Percentiles rank a stretch among this genome's conserved stretches.
Evolutionary conservation across 805 yeast genomes (phyloP).

Genomic region (Wickerhamomyces chambardii): DNA sequence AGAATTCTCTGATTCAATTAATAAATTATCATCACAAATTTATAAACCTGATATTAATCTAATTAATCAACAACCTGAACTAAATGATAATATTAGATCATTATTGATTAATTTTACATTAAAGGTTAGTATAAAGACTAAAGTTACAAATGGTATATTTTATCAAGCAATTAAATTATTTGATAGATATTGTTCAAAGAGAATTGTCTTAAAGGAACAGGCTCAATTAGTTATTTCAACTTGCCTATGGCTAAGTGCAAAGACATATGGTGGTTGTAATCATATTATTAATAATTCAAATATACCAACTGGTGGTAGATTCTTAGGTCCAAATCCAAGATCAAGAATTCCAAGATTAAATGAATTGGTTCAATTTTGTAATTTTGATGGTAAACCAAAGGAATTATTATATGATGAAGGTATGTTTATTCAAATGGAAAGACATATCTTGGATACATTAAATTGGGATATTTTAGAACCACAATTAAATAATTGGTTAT

Average conservation of each 20-base stretch:
- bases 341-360: conserved; percentile 65
- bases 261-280: conserved; percentile 68
- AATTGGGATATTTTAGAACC: conserved; percentile 72
- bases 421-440: conserved; percentile 82
- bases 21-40: conserved; percentile 24
- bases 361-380: conserved; percentile 64
- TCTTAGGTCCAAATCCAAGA: conserved; percentile 63
- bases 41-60: conserved; percentile 49
- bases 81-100: conserved; percentile 64
- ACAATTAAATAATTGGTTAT: conserved; percentile 36
- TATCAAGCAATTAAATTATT: conserved; percentile 66
- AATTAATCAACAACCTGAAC: conserved; percentile 83
- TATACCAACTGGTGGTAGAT: conserved; percentile 50
- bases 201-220: conserved; percentile 80
- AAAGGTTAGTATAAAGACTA: conserved; percentile 56
- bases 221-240: conserved; percentile 88
- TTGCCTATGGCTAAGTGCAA: conserved; percentile 88
- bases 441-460: conserved; percentile 61
- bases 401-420: conserved; percentile 54
- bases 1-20: conserved; percentile 34
- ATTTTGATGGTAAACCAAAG: conserved; percentile 40
- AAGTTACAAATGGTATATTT: conserved; percentile 60
- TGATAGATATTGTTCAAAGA: conserved; percentile 84
- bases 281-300: conserved; percentile 47
- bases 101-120: conserved; percentile 73